A percentile compares a stretch with the other conserved stretches of the same genome.
Evolutionary conservation across 2,329 filamentous ascomycete genomes (phyloP).

Genomic region (Colletotrichum somersetense): DNA sequence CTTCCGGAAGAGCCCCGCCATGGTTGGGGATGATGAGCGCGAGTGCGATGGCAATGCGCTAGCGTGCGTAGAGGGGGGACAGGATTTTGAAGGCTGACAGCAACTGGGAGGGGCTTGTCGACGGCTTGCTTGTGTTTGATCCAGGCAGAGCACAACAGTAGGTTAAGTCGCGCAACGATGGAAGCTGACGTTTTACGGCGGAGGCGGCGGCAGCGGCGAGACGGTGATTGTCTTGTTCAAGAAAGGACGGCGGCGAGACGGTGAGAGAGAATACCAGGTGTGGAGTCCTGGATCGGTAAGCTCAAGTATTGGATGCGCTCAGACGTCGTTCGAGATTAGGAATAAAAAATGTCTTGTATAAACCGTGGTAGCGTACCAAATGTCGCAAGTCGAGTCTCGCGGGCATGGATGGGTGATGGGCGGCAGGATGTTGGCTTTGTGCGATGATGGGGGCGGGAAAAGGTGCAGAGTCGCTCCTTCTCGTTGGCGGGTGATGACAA

Average conservation of each 20-base stretch:
- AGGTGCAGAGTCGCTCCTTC: conserved; percentile 31
- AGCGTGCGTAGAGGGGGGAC: conserved; percentile 17
- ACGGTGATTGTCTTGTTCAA: conserved; percentile 26
- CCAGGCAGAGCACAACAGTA: conserved; percentile 4
- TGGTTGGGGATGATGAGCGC: conserved; percentile 58
- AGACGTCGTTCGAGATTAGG: conserved; percentile 49
- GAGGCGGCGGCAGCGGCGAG: neutral
- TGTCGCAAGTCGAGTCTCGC: conserved; percentile 39
- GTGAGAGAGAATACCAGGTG: conserved; percentile 44
- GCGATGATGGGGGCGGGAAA: conserved; percentile 38
- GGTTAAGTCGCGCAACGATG: conserved; percentile 38
- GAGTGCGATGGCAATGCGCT: conserved; percentile 37
- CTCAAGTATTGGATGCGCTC: conserved; percentile 56
- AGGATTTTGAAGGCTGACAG: conserved; percentile 6
- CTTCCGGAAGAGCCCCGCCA: conserved; percentile 92
- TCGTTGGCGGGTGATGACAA: conserved; percentile 36
- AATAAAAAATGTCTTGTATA: conserved; percentile 59
- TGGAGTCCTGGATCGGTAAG: conserved; percentile 50
- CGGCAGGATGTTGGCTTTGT: conserved; percentile 33
- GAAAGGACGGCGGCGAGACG: conserved; percentile 43
- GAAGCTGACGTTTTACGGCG: conserved; percentile 21
- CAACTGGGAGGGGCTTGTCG: neutral
- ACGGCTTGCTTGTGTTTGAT: neutral
- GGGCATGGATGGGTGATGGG: conserved; percentile 30
- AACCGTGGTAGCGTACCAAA: conserved; percentile 51